Conservation (phyloP, 352 stramenopile genomes). For the Phytophthora ohioensis region DNA sequence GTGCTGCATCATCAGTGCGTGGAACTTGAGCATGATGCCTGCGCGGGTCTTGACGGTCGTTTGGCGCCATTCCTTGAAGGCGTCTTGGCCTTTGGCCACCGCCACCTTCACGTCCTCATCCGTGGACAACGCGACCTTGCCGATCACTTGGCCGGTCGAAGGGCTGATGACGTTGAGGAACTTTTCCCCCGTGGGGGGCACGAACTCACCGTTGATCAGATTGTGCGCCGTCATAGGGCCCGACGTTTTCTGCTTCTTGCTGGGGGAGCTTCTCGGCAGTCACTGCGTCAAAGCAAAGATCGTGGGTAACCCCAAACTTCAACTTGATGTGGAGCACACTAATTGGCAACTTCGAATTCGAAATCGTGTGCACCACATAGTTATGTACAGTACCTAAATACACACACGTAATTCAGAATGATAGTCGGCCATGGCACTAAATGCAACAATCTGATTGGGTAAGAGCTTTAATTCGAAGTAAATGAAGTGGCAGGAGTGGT, state of each 20-base stretch:
- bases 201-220: constrained; percentile 73
- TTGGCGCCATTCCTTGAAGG: constrained; percentile 91
- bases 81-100: constrained; percentile 76
- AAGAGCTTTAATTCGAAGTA: too few species aligned
- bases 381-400: too few species aligned
- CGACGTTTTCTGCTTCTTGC: constrained; percentile 32
- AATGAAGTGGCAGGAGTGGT: too few species aligned
- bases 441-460: too few species aligned
- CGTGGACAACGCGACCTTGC: constrained; percentile 82
- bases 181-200: constrained; percentile 44
- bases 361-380: too few species aligned
- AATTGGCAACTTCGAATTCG: too few species aligned
- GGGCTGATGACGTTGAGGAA: constrained; percentile 79
- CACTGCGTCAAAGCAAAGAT: neutral
- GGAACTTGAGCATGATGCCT: constrained; percentile 97
- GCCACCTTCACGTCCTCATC: constrained; percentile 87
- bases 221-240: constrained; percentile 55
- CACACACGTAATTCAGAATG: too few species aligned
- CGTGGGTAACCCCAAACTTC: neutral
- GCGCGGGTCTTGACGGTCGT: constrained; percentile 96
- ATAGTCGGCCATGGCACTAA: too few species aligned
- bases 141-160: constrained; percentile 75
- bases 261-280: constrained; percentile 3
- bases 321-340: neutral
- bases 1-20: constrained; percentile 92